Base-by-base conservation (phyloP, 208 protist genomes). In the Trypanosoma boissoni region DNA sequence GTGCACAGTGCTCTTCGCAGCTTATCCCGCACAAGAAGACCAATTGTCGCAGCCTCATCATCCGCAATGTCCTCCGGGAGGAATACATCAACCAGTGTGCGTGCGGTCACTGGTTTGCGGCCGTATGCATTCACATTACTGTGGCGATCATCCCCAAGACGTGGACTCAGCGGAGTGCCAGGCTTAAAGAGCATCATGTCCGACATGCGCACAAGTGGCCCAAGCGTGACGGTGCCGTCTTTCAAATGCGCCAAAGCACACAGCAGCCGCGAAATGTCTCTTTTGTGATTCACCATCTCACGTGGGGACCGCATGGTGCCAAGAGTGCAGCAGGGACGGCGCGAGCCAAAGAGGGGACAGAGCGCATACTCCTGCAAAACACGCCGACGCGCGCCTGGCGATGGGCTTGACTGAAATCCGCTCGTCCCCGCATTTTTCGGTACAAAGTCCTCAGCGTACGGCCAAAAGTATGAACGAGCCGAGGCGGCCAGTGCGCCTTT, bases 381-480 rank as follows among this genome's bases (percentile, higher is more conserved):
- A 21, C 70, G 72, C 52, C 76, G 63, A 23, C 87, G 83, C 28
- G 77, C 71, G 51, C 67, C 78, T 9, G 83, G 83, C 0, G 86
- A 76, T 14, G 60, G 49, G 63, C 87, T 94, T 7, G 78, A 80
- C 60, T 94, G 87, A 57, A 94, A 91, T 4, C 56, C 29, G 2
- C 75, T 86, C n/a, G 80, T 73, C 2, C 43, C 59, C 18, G 61
- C 78, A 16, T 77, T 81, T 46, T 78, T 64, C 0, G 87, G 87
- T 14, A 94, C 76, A 64, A 94, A 83, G 67, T 94, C 77, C 16
- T 90, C 83, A 45, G 62, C 74, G 58, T 88, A 88, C 0, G 80
- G 83, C 78, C 76, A 88, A 54, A 75, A 90, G 60, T 94, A 94
- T 18, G 21, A 65, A 24, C 87, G 82, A n/a, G 21, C 43, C 9